These are phyloP conservation scores for Nothomitra cinnamomea DNA, from an alignment of 2,329 filamentous ascomycete species.

Conservation along the genomic window DNA sequence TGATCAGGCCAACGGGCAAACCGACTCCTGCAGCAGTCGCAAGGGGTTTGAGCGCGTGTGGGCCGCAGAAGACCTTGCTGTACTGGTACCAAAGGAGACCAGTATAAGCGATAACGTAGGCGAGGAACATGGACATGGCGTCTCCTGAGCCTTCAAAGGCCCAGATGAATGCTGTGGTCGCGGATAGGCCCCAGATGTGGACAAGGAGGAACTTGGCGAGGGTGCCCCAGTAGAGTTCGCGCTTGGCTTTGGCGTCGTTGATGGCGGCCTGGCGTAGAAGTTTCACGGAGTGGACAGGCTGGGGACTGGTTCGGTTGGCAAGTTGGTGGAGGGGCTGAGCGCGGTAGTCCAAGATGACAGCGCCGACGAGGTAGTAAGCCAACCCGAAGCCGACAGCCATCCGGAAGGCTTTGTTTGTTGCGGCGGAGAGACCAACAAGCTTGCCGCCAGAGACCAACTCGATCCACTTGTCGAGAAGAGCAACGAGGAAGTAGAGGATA, in stretches of 20 bases:
- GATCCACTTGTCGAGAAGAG: slow-evolving; percentile 38
- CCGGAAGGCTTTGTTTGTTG: slow-evolving; percentile 22
- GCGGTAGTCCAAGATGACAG: slow-evolving; percentile 37
- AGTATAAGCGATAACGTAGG: slow-evolving; percentile 32
- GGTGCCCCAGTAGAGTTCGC: slow-evolving; percentile 33
- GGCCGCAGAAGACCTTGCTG: slow-evolving; percentile 34
- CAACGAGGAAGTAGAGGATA: slow-evolving; percentile 35
- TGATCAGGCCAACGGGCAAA: slow-evolving; percentile 27
- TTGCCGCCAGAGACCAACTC: slow-evolving; percentile 28
- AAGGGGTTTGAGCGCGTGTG: slow-evolving; percentile 30
- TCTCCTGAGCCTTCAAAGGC: slow-evolving; percentile 27
- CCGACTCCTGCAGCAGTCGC: slow-evolving; percentile 29
- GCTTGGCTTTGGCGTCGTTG: slow-evolving; percentile 27
- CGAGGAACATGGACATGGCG: slow-evolving; percentile 31
- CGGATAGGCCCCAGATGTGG: slow-evolving; percentile 34
- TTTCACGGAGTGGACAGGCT: slow-evolving; percentile 24
- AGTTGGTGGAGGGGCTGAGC: slow-evolving; percentile 32
- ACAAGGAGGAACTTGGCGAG: slow-evolving; percentile 32
- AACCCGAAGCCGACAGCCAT: slow-evolving; percentile 37
- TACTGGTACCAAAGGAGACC: slow-evolving; percentile 37
- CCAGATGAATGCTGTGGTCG: slow-evolving; percentile 35
- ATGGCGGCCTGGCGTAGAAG: slow-evolving; percentile 28
- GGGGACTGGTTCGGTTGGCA: slow-evolving; percentile 25
- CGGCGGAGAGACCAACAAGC: slow-evolving; percentile 23
- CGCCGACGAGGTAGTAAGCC: slow-evolving; percentile 39